A percentile compares a stretch with the other conserved stretches of the same genome.
Conservation (phyloP, 1,284 basidiomycete species). For the Sparassis latifolia region DNA sequence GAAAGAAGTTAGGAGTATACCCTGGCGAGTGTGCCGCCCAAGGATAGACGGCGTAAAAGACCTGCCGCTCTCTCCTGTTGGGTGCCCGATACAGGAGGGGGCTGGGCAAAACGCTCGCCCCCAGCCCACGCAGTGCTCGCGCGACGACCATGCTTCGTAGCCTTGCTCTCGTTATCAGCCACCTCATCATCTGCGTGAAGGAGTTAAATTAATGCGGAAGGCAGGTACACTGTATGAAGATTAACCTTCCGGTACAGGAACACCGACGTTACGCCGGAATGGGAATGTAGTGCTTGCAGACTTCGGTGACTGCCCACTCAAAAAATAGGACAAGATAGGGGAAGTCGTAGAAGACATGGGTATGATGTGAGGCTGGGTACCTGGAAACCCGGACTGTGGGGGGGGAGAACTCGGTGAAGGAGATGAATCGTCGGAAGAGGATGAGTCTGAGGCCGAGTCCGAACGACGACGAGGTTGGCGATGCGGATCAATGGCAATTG, state of each 20-base stretch:
- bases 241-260: conserved; percentile 59
- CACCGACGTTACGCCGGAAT: conserved; percentile 36
- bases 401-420: conserved; percentile 44
- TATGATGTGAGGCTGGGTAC: conserved; percentile 37
- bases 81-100: conserved; percentile 32
- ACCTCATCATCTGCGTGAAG: conserved; percentile 29
- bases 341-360: conserved; percentile 52
- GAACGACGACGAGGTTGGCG: conserved; percentile 28
- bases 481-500: conserved; percentile 52
- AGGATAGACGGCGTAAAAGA: conserved; percentile 63
- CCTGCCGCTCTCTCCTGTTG: conserved; percentile 59
- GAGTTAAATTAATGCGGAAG: background rate
- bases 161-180: conserved; percentile 27
- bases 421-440: conserved; percentile 30
- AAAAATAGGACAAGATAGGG: conserved; percentile 63
- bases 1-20: conserved; percentile 28
- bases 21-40: conserved; percentile 50
- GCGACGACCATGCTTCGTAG: conserved; percentile 23
- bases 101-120: conserved; percentile 38
- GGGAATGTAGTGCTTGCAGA: conserved; percentile 45
- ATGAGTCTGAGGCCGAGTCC: conserved; percentile 51
- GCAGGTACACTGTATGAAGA: background rate
- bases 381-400: conserved; percentile 34
- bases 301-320: conserved; percentile 44
- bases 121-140: conserved; percentile 34